These are phyloP conservation scores for Salmacisia buchloeana DNA, from an alignment of 1,284 basidiomycete genomes.

Conservation along the genomic window DNA sequence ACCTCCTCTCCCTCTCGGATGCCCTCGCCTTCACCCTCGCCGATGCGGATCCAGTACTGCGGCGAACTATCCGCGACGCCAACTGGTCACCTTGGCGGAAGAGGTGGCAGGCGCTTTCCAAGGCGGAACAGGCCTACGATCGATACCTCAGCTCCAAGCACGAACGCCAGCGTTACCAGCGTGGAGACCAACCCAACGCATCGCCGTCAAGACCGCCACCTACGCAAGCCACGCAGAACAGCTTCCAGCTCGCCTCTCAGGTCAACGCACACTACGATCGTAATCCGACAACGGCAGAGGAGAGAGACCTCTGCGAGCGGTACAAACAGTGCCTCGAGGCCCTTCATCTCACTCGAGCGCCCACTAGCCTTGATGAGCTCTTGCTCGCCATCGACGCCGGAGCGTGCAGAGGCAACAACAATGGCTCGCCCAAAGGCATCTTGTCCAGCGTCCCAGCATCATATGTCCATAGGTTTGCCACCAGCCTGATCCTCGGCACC, in stretches of 20 bases:
- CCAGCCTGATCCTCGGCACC: constrained; percentile 21
- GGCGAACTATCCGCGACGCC: constrained; percentile 25
- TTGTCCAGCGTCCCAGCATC: background rate
- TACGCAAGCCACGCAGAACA: no score
- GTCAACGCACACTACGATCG: no score
- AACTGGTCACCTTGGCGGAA: constrained; percentile 36
- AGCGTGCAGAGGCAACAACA: background rate
- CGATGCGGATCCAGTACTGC: constrained; percentile 20
- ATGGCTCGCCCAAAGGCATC: background rate
- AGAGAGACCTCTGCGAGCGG: no score
- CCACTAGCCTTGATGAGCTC: constrained; percentile 26
- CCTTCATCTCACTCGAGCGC: no score
- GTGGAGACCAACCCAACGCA: background rate
- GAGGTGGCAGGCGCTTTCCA: constrained; percentile 19
- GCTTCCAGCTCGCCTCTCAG: no score
- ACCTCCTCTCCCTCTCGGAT: constrained; percentile 28
- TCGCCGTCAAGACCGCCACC: no score
- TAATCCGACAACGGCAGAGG: no score
- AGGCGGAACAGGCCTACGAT: constrained; percentile 22
- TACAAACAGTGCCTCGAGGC: no score
- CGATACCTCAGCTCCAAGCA: background rate
- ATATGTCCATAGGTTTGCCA: background rate
- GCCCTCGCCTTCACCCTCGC: background rate
- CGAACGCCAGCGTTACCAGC: background rate
- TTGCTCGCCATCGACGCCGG: constrained; percentile 6